phyloP scores from a whole-genome alignment of 2,329 filamentous ascomycete species.

The Tolypocladium amazonense region DNA sequence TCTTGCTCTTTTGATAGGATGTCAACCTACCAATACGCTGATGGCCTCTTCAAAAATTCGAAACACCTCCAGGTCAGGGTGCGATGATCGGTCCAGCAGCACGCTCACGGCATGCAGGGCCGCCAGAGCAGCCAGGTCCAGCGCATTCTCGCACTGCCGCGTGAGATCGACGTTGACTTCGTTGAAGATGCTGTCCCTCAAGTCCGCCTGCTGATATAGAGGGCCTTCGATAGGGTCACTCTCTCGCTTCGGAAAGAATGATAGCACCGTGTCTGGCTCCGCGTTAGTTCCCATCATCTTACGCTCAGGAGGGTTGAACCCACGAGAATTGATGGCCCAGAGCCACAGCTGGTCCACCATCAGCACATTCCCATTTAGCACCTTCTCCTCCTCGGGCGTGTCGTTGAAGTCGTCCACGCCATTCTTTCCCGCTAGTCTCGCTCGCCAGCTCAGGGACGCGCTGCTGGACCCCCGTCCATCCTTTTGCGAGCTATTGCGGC shows the following conservation, averaged over 20 bases:
- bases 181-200: slow-evolving; percentile 54
- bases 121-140: slow-evolving; percentile 52
- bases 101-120: slow-evolving; percentile 52
- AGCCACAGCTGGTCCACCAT: slow-evolving; percentile 60
- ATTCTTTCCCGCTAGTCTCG: slow-evolving; percentile 9
- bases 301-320: slow-evolving; percentile 11
- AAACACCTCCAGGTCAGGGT: slow-evolving; percentile 52
- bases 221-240: slow-evolving; percentile 43
- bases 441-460: slow-evolving; percentile 13
- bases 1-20: no score
- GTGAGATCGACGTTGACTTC: slow-evolving; percentile 56
- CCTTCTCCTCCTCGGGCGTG: slow-evolving; percentile 21
- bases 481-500: slow-evolving; percentile 14
- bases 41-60: slow-evolving; percentile 58
- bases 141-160: slow-evolving; percentile 47
- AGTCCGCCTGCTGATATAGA: slow-evolving; percentile 48
- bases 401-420: slow-evolving; percentile 7
- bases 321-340: slow-evolving; percentile 44
- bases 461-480: slow-evolving; percentile 14
- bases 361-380: slow-evolving; percentile 46
- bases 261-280: slow-evolving; percentile 34
- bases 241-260: slow-evolving; percentile 45
- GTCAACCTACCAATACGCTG: slow-evolving; percentile 40
- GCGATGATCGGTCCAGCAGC: slow-evolving; percentile 46
- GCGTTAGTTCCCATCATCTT: slow-evolving; percentile 3